A percentile compares a stretch with the other conserved stretches of the same genome.
phyloP scores from a whole-genome alignment of 345 rosid genomes.

The Aurinia saxatilis region DNA sequence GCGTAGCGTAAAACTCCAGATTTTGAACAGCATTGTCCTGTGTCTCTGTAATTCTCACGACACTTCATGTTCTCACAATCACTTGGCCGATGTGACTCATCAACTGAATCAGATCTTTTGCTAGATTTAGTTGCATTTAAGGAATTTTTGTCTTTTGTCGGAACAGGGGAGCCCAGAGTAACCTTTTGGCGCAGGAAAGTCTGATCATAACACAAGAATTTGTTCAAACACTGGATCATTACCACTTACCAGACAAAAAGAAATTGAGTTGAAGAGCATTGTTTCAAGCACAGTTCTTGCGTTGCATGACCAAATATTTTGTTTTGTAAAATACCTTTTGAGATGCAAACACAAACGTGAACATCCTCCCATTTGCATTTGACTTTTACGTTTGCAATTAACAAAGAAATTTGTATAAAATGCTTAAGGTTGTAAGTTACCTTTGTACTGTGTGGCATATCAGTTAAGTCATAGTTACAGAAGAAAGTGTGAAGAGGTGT shows the following conservation, averaged over 20 bases:
- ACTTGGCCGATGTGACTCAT: background rate
- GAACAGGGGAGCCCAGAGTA: constrained; percentile 50
- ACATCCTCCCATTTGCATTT: too few relatives aligned
- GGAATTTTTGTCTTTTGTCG: constrained; percentile 24
- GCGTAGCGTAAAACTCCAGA: constrained; percentile 86
- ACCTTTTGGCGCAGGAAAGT: constrained; percentile 83
- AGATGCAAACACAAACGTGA: too few relatives aligned
- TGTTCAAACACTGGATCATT: background rate
- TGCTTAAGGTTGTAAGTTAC: constrained; percentile 5
- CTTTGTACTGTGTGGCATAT: too few relatives aligned
- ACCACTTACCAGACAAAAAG: background rate
- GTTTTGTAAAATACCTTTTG: too few relatives aligned
- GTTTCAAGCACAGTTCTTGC: background rate
- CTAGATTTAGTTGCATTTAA: background rate
- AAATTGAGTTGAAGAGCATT: background rate
- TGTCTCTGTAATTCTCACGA: constrained; percentile 23
- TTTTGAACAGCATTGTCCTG: constrained; percentile 38
- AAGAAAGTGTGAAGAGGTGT: constrained; percentile 4
- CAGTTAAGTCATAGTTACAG: too few relatives aligned
- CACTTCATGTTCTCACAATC: constrained; percentile 18
- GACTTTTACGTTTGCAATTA: too few relatives aligned
- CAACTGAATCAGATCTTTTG: constrained; percentile 22
- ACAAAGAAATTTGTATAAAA: too few relatives aligned
- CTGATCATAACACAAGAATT: constrained; percentile 26
- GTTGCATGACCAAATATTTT: too few relatives aligned